Base-by-base conservation (phyloP, 2,329 filamentous ascomycete genomes). In the Sporothrix luriei region DNA sequence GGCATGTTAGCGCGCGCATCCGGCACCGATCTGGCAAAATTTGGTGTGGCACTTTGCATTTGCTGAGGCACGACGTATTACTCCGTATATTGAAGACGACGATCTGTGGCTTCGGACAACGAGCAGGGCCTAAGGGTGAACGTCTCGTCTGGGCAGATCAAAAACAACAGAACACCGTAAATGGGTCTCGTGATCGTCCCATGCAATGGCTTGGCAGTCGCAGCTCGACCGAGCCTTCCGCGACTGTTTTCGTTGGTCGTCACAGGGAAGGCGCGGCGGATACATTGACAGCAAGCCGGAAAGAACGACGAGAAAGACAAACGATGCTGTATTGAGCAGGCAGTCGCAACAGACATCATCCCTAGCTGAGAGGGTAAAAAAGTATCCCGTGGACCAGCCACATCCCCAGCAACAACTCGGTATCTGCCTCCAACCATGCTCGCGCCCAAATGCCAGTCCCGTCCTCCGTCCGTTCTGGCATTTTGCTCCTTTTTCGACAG, bases 41-140 rank as follows among this genome's bases (percentile, higher is more conserved):
- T 55, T 26, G 7, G 26, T 48, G 26, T 33, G 52, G 52, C 26
- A 55, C 33, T 55, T 55, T 19, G 43, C n/a, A 61, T 61, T 61
- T 43, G 55, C 55, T 43, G 21, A 33, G 55, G 55, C 55, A 10
- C 6, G n/a, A n/a, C n/a, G n/a, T n/a, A n/a, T n/a, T n/a, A n/a
- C n/a, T n/a, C n/a, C n/a, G n/a, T n/a, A n/a, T n/a, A n/a, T 61
- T 43, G 52, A 26, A 55, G 55, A 46, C n/a, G 38, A 26, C 57
- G 38, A 46, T 62, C 38, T 62, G 57, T n/a, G 40, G 26, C 57
- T 43, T 43, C 57, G 38, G 57, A 24, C 38, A 46, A 38, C 11
- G 29, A 29, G 54, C 16, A 40, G 9, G 4, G 33, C 33, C 6
- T 33, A 7, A 0, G 33, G 6, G 33, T 33, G 33, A 2, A 33